Percentiles rank a stretch among this genome's conserved stretches.
Evolutionary conservation across 2,329 filamentous ascomycete species (phyloP).

Genomic region (Monilinia fructigena): DNA sequence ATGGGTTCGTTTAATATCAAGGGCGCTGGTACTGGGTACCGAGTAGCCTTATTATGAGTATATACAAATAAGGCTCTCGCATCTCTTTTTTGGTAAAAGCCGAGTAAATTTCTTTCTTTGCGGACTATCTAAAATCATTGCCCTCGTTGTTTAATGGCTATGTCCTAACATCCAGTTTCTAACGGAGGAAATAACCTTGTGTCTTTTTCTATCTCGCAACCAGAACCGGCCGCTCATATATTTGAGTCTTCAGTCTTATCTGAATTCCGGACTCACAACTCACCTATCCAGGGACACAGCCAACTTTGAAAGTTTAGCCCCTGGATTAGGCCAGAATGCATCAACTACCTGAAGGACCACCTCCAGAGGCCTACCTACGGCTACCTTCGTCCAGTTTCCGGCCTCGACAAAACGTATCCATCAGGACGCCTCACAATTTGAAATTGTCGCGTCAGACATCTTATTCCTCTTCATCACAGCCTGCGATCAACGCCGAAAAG

Average conservation of each 20-base stretch:
- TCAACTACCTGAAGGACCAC: neutral
- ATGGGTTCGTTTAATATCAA: conserved; percentile 10
- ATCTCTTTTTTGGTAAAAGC: neutral
- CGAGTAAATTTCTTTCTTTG: neutral
- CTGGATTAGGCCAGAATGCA: neutral
- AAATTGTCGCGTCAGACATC: conserved; percentile 26
- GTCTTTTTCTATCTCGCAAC: neutral
- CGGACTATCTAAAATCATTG: neutral
- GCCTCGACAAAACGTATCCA: conserved; percentile 2
- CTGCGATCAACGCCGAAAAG: neutral
- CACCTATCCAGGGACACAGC: neutral
- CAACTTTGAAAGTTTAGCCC: neutral
- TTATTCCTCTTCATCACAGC: conserved; percentile 15
- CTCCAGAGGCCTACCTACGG: neutral
- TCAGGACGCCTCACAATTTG: neutral
- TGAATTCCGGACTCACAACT: neutral
- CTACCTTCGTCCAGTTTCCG: conserved; percentile 4
- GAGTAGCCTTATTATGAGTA: neutral
- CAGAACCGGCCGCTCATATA: neutral
- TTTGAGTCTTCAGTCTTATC: conserved; percentile 6
- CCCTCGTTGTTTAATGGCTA: neutral
- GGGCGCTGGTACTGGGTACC: neutral
- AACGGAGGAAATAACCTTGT: neutral
- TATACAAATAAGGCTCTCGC: neutral
- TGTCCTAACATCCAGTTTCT: neutral